Evolutionary conservation across 176 grass and related monocot genomes (phyloP).

Genomic region (Thinopyrum elongatum): DNA sequence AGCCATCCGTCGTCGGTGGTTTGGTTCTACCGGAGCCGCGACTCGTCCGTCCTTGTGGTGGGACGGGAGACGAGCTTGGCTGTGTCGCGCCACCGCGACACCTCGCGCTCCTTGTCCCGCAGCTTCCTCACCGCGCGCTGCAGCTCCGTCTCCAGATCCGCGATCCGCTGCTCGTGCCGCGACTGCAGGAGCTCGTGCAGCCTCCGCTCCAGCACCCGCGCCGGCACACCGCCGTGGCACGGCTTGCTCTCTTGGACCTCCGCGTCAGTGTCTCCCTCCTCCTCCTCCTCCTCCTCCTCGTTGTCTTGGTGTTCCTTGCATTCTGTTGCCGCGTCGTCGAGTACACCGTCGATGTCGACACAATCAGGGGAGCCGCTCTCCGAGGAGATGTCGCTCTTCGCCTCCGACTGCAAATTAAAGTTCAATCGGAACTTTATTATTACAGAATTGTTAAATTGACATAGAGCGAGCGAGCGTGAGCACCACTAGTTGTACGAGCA

Average conservation of each 20-base stretch:
- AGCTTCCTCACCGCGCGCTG: conserved; percentile 59
- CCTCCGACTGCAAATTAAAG: conserved; percentile 12
- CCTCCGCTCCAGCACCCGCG: conserved; percentile 63
- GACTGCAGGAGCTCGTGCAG: conserved; percentile 72
- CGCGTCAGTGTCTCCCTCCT: not conserved
- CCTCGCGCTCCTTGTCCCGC: conserved; percentile 65
- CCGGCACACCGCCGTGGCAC: conserved; percentile 48
- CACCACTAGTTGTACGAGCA: not conserved
- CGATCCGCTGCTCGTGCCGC: conserved; percentile 73
- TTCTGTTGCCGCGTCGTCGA: not conserved
- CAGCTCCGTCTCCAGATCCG: conserved; percentile 71
- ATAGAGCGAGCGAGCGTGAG: not conserved
- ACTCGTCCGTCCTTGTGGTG: conserved; percentile 69
- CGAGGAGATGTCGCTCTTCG: conserved; percentile 13
- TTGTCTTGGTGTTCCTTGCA: not conserved
- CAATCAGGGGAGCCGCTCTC: conserved; percentile 24
- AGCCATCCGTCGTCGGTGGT: no score
- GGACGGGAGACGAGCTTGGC: conserved; percentile 62
- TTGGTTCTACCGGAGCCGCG: conserved; percentile 35
- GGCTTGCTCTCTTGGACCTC: not conserved
- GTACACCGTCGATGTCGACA: not conserved
- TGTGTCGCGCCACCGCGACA: conserved; percentile 89
- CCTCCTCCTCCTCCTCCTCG: not conserved
- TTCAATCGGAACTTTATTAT: no score
- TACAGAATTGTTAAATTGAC: not conserved